Evolutionary conservation across 345 rosid genomes (phyloP), one percentile per base, ranked within the genome.

Genomic region (Barbarea vulgaris): DNA sequence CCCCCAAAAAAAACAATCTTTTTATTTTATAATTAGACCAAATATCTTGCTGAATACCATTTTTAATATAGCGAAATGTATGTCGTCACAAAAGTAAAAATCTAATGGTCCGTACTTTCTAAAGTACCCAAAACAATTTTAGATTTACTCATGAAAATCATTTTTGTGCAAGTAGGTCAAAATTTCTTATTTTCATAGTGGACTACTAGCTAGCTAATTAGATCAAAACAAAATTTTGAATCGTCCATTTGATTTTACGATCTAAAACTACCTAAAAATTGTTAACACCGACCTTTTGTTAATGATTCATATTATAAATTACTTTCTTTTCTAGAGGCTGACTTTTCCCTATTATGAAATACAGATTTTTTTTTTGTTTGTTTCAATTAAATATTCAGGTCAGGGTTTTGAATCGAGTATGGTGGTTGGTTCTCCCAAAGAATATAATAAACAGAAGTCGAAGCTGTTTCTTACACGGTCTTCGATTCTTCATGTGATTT

Each of bases 391-490:
- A n/a, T 39, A 54, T 31, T 66, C 44, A 66, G 5, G 13, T 50
- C 53, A 61, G 15, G 61, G 36, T 21, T 18, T 55, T 42, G 22
- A 64, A 37, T 44, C 12, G 21, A 64, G 66, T 31, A 30, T 3
- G 57, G 47, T n/a, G 50, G 76, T 28, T 28, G 31, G 46, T 69
- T 41, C 15, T 41, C 36, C 46, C 1, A 52, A 51, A 63, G 17
- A 55, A 27, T 27, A 5, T 37, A 63, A 63, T 73, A 64, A 64
- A 73, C 77, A 73, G 33, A 73, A 33, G 39, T 55, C 50, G 65
- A 74, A 67, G 79, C 79, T 75, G 54, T 67, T 66, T 75, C 68
- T 50, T 28, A 72, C 77, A 73, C 55, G 64, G 64, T 54, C 77
- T 65, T 55, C 58, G 57, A 65, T 24, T 55, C 19, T 44, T 75